Conservation (phyloP, 2,329 filamentous ascomycete species). For the Fusarium denticulatum region DNA sequence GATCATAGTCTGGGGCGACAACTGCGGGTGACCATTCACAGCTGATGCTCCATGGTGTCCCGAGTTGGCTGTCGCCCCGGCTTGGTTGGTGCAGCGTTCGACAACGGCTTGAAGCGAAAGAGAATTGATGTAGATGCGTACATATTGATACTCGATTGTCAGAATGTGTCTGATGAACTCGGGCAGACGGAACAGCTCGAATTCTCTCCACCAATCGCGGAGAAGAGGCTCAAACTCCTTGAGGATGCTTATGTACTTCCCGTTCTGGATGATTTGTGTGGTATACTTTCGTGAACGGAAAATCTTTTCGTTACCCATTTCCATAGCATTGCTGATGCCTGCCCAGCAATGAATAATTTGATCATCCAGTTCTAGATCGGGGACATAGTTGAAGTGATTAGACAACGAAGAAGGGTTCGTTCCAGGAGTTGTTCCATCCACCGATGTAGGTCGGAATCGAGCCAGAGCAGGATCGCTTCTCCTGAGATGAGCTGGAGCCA, state of each 20-base stretch:
- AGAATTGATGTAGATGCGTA: conserved; percentile 93
- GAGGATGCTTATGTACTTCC: conserved; percentile 82
- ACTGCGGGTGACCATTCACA: conserved; percentile 43
- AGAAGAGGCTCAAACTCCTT: conserved; percentile 84
- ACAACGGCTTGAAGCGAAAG: conserved; percentile 94
- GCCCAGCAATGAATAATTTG: conserved; percentile 90
- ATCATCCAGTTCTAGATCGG: conserved; percentile 72
- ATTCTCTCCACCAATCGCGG: conserved; percentile 80
- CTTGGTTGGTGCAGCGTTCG: conserved; percentile 83
- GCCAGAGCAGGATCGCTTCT: conserved; percentile 67
- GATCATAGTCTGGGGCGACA: conserved; percentile 72
- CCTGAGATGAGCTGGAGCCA: conserved; percentile 79
- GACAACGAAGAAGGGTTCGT: conserved; percentile 66
- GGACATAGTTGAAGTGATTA: conserved; percentile 72
- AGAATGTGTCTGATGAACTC: conserved; percentile 78
- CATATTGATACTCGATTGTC: conserved; percentile 94
- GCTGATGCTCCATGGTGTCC: conserved; percentile 49
- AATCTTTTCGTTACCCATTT: conserved; percentile 86
- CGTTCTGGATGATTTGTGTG: conserved; percentile 86
- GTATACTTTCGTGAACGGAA: conserved; percentile 91
- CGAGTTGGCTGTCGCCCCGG: conserved; percentile 56
- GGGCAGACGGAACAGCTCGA: conserved; percentile 79
- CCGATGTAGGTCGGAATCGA: conserved; percentile 59
- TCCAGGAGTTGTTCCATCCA: conserved; percentile 68
- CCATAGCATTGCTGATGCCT: conserved; percentile 91